Conservation (phyloP, 768 basidiomycete genomes). For the Phylloporus scabripes region DNA sequence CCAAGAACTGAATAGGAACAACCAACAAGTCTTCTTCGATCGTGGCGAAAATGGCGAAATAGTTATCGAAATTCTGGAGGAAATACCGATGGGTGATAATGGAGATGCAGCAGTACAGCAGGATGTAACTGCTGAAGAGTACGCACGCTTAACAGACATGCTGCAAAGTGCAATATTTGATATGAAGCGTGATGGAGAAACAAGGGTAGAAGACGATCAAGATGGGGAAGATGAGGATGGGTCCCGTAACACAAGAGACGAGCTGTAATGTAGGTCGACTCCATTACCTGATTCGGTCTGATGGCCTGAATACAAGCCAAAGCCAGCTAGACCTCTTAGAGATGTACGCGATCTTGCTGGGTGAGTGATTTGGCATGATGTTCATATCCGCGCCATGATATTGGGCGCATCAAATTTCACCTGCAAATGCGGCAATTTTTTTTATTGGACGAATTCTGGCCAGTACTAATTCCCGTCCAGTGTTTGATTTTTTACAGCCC, state of each 20-base stretch:
- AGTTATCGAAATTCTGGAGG: constrained; percentile 43
- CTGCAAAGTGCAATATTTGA: constrained; percentile 52
- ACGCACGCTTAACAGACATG: constrained; percentile 43
- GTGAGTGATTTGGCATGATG: background rate
- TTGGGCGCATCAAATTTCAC: constrained; percentile 15
- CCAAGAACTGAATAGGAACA: constrained; percentile 24
- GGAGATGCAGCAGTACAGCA: constrained; percentile 20
- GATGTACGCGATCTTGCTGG: constrained; percentile 3
- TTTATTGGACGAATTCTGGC: constrained; percentile 5
- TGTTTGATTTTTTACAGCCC: constrained; percentile 6
- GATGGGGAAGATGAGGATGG: constrained; percentile 29
- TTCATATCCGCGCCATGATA: constrained; percentile 26
- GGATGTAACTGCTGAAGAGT: constrained; percentile 35
- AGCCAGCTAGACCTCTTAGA: constrained; percentile 3
- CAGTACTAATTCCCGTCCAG: constrained; percentile 20
- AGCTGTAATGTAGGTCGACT: constrained; percentile 28
- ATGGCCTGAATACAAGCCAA: constrained; percentile 14
- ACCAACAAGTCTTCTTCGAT: constrained; percentile 39
- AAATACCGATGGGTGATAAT: constrained; percentile 32
- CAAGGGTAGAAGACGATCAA: constrained; percentile 18
- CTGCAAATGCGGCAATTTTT: constrained; percentile 11
- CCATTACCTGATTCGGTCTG: constrained; percentile 10
- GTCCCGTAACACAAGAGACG: constrained; percentile 26
- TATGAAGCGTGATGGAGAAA: constrained; percentile 34
- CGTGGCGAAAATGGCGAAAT: constrained; percentile 37